Conservation (phyloP, 805 yeast genomes). For the Wickerhamiella sergipiensis region DNA sequence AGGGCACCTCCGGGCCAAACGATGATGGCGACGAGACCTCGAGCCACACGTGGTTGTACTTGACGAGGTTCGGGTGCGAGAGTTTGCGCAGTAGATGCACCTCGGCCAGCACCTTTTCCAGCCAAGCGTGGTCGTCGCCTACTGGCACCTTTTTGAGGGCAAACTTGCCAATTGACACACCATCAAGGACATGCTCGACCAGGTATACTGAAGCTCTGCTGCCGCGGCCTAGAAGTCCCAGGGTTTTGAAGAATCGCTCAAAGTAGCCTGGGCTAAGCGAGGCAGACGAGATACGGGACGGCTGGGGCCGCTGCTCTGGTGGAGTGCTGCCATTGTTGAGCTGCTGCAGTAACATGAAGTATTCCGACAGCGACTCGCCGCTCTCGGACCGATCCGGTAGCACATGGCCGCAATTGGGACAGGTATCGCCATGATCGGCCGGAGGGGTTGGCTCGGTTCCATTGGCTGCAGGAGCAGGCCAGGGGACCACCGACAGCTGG, state of each 20-base stretch:
- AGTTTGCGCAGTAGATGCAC: slow-evolving; percentile 49
- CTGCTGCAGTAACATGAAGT: slow-evolving; percentile 3
- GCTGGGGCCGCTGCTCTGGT: not conserved
- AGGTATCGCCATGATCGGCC: not conserved
- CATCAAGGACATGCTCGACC: slow-evolving; percentile 69
- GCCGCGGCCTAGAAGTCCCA: slow-evolving; percentile 60
- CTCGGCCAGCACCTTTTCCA: slow-evolving; percentile 59
- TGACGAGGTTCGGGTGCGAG: slow-evolving; percentile 50
- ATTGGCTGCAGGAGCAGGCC: not conserved
- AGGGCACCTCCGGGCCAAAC: slow-evolving; percentile 50
- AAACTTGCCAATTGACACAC: slow-evolving; percentile 58
- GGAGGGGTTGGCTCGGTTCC: not conserved
- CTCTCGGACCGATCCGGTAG: not conserved
- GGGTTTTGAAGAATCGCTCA: slow-evolving; percentile 44
- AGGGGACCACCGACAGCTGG: slow-evolving; percentile 3
- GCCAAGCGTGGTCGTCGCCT: slow-evolving; percentile 59
- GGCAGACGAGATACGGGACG: slow-evolving; percentile 13
- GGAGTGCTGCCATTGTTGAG: not conserved
- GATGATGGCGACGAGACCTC: slow-evolving; percentile 44
- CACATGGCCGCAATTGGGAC: slow-evolving; percentile 6
- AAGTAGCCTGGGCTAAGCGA: slow-evolving; percentile 78
- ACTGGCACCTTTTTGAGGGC: slow-evolving; percentile 78
- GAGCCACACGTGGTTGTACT: slow-evolving; percentile 86
- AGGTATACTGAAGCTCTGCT: slow-evolving; percentile 75
- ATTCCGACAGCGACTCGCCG: not conserved